Conservation (phyloP, 1,284 basidiomycete species). For the Heterobasidion occidentale region DNA sequence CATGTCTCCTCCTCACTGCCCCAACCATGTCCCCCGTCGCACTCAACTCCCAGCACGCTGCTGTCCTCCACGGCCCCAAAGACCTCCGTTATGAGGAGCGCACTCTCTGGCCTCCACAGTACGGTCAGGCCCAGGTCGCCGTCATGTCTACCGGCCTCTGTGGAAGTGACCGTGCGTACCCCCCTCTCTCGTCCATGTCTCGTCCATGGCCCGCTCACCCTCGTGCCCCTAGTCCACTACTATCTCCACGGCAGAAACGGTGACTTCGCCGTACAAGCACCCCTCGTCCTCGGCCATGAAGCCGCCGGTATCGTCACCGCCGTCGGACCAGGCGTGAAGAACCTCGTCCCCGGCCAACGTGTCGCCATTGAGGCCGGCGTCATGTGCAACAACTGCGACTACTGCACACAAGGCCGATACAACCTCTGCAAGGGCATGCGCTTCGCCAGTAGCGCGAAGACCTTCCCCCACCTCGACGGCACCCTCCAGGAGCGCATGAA, state of each 20-base stretch:
- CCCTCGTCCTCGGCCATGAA: slow-evolving; percentile 90
- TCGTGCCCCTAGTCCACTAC: slow-evolving; percentile 65
- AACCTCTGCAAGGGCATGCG: slow-evolving; percentile 89
- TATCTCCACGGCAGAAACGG: slow-evolving; percentile 86
- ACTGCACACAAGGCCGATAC: slow-evolving; percentile 75
- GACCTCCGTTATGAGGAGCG: slow-evolving; percentile 71
- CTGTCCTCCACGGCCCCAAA: slow-evolving; percentile 63
- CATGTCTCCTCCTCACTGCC: slow-evolving; percentile 12
- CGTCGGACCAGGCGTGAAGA: slow-evolving; percentile 56
- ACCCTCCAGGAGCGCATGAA: slow-evolving; percentile 86
- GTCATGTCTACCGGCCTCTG: slow-evolving; percentile 86
- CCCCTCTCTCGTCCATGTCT: not conserved
- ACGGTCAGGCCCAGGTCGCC: slow-evolving; percentile 65
- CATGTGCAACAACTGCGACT: slow-evolving; percentile 70
- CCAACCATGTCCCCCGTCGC: slow-evolving; percentile 49
- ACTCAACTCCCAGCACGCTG: slow-evolving; percentile 49
- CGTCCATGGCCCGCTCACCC: not conserved
- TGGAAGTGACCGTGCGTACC: slow-evolving; percentile 74
- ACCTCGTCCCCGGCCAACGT: slow-evolving; percentile 75
- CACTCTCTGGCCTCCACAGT: slow-evolving; percentile 55
- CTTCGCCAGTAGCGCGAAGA: slow-evolving; percentile 87
- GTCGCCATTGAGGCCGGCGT: slow-evolving; percentile 94
- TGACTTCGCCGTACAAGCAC: slow-evolving; percentile 79
- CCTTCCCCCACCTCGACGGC: slow-evolving; percentile 89
- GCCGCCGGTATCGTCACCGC: slow-evolving; percentile 77